Conservation (phyloP, 2,329 filamentous ascomycete genomes). For the Teratosphaeria gauchensis region DNA sequence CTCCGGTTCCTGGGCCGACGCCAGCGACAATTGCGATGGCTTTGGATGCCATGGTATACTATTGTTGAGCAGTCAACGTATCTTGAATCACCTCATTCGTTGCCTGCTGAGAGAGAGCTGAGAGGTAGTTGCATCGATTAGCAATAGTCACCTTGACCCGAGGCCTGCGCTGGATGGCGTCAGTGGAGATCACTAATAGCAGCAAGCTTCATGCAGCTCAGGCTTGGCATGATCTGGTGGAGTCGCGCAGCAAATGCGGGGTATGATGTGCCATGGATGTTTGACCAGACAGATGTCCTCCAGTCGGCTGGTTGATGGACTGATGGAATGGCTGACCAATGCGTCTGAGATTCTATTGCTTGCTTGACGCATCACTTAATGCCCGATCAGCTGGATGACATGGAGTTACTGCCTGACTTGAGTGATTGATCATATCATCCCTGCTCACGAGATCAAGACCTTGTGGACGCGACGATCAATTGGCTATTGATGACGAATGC, state of each 20-base stretch:
- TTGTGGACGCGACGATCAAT: too few species aligned
- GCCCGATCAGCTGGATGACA: too few species aligned
- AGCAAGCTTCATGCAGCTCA: not conserved
- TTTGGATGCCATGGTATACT: conserved; percentile 30
- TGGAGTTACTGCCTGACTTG: not conserved
- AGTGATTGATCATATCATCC: not conserved
- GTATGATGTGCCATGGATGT: not conserved
- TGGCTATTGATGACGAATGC: too few species aligned
- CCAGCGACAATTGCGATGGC: conserved; percentile 63
- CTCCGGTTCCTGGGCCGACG: conserved; percentile 59
- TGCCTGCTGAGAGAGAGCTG: not conserved
- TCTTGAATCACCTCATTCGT: not conserved
- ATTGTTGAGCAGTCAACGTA: not conserved
- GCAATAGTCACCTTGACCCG: not conserved
- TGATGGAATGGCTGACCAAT: not conserved
- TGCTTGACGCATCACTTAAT: too few species aligned
- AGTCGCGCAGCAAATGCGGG: not conserved
- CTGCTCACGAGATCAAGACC: not conserved
- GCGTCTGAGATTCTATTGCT: too few species aligned
- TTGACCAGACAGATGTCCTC: too few species aligned
- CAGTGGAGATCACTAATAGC: not conserved
- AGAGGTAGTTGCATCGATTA: not conserved
- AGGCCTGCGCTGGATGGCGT: not conserved
- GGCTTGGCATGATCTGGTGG: not conserved
- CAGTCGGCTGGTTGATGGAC: not conserved